Conservation (phyloP, 495 filamentous ascomycete genomes). For the Penicillium malachiteum region DNA sequence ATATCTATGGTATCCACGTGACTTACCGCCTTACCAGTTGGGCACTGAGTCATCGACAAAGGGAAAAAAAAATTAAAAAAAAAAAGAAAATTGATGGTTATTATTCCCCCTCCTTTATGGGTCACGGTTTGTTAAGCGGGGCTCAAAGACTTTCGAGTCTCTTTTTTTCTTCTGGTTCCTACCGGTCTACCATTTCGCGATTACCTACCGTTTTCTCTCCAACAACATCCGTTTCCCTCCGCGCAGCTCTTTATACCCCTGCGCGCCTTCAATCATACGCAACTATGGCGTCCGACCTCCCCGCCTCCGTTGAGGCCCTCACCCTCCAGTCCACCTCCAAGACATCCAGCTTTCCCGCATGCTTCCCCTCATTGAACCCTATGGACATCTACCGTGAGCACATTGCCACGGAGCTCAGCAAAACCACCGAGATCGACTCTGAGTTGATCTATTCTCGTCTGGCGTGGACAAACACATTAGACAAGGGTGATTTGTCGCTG, state of each 20-base stretch:
- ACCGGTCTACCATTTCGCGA: constrained; percentile 4
- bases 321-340: constrained; percentile 40
- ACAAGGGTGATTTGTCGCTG: constrained; percentile 85
- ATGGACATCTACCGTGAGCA: constrained; percentile 86
- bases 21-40: constrained; percentile 33
- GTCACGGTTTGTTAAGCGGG: constrained; percentile 45
- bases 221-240: background rate
- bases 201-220: constrained; percentile 10
- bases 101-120: constrained; percentile 39
- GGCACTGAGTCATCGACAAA: constrained; percentile 26
- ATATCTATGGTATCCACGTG: constrained; percentile 1
- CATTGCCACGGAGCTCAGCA: constrained; percentile 69
- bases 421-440: constrained; percentile 69
- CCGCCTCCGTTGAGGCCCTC: constrained; percentile 38
- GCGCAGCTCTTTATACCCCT: constrained; percentile 11
- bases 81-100: constrained; percentile 16
- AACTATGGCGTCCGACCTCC: constrained; percentile 39
- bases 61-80: constrained; percentile 38
- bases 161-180: constrained; percentile 17
- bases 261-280: constrained; percentile 15
- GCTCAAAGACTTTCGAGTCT: constrained; percentile 40
- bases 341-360: constrained; percentile 42
- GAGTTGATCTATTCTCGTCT: constrained; percentile 75
- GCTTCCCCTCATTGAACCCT: constrained; percentile 72
- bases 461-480: constrained; percentile 77